A percentile compares a stretch with the other conserved stretches of the same genome.
These are phyloP conservation scores for Candida jianshihensis DNA, from an alignment of 805 yeast genomes.

Conservation along the genomic window DNA sequence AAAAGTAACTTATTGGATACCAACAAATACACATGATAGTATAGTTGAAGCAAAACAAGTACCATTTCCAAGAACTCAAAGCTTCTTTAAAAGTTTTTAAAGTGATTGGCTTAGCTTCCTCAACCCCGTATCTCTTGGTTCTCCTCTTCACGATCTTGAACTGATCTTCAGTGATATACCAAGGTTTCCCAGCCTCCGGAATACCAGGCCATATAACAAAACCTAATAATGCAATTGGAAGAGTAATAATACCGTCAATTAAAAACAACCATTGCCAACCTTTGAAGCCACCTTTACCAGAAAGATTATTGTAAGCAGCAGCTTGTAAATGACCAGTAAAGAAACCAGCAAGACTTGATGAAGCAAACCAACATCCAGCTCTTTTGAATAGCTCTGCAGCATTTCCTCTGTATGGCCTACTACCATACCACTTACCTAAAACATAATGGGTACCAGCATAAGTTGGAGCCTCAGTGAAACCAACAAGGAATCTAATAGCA, in stretches of 20 bases:
- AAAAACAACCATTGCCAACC: constrained; percentile 61
- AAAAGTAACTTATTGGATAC: constrained; percentile 2
- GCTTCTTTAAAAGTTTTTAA: constrained; percentile 2
- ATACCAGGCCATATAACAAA: constrained; percentile 3
- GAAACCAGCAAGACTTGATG: constrained; percentile 31
- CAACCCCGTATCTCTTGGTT: constrained; percentile 2
- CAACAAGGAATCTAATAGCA: constrained; percentile 56
- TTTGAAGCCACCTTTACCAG: constrained; percentile 36
- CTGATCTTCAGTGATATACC: background rate
- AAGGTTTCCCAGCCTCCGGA: constrained; percentile 5
- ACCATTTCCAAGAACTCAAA: constrained; percentile 4
- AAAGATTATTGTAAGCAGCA: constrained; percentile 17
- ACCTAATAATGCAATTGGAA: constrained; percentile 3
- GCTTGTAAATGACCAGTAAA: constrained; percentile 11
- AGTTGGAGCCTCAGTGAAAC: constrained; percentile 27
- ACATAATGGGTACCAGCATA: constrained; percentile 43
- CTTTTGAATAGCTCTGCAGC: constrained; percentile 32
- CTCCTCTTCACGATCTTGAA: background rate
- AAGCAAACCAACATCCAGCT: constrained; percentile 1
- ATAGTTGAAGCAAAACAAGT: constrained; percentile 1
- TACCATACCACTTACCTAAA: constrained; percentile 38
- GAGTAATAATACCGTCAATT: constrained; percentile 6
- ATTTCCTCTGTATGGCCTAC: constrained; percentile 8
- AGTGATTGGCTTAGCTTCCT: constrained; percentile 1
- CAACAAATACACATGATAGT: constrained; percentile 2